Evolutionary conservation across 768 basidiomycete species (phyloP), one percentile per base, ranked within the genome.

Genomic region (Boletus coccyginus): DNA sequence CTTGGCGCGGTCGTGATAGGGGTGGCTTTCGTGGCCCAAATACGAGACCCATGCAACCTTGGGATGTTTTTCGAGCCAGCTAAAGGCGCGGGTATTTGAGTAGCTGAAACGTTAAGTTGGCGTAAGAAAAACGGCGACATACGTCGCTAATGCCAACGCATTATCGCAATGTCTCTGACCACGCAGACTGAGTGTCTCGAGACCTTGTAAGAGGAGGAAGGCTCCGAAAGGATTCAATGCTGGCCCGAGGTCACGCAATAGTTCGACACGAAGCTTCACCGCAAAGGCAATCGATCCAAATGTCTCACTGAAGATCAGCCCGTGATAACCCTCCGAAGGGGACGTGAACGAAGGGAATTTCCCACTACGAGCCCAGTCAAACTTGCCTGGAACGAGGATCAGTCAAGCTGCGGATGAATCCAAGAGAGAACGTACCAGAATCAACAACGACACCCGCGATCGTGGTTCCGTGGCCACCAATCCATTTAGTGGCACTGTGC

Each of bases 21-120:
- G 67, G 68, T 94, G 92, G 3, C 66, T 71, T 48, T 71, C 66
- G 1, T 92, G 79, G 7, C 92, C 92, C 41, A 85, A 80, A 65
- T 93, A 94, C 0, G 84, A 85, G 1, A 92, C 87, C 90, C 88
- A 94, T 1, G 81, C 71, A 38, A 94, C 80, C 33, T 80, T 77
- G 9, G 82, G 80, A 66, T 93, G 84, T 46, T 78, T 69, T 63
- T 85, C 77, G 35, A 93, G 81, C 75, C 79, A 88, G 39, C 60
- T 71, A 38, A 8, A 3, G 14, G 32, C n/a, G 14, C 7, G 5
- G 9, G 11, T 14, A 2, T 32, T 35, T 29, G 14, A n/a, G 27
- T 36, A 49, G 24, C 16, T 36, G 27, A 2, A 33, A 31, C 1
- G 35, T 12, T 5, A 0, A 29, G 21, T 29, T n/a, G 38, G 5